phyloP scores from a whole-genome alignment of 176 grass and related monocot genomes.

The Alopecurus myosuroides region DNA sequence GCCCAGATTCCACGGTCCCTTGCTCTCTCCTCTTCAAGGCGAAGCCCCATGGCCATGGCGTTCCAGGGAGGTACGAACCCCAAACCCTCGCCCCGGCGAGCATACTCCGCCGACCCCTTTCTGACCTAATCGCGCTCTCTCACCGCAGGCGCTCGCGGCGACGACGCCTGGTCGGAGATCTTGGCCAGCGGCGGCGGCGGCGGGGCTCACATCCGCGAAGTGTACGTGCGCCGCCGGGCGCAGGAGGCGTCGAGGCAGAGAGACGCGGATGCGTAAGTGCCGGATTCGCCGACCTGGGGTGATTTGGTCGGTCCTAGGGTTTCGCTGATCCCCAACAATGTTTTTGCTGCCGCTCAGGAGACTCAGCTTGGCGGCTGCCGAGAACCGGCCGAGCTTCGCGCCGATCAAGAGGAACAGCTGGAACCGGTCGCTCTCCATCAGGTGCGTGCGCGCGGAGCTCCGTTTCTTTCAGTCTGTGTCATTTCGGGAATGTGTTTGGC shows the following conservation, averaged over 20 bases:
- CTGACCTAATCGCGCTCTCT: background rate
- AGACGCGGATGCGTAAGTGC: slow-evolving; percentile 34
- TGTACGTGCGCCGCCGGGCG: slow-evolving; percentile 55
- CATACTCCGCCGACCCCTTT: background rate
- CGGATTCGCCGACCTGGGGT: background rate
- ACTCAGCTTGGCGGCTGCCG: slow-evolving; percentile 14
- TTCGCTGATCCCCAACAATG: background rate
- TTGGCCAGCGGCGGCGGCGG: slow-evolving; percentile 37
- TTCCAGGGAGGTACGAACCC: slow-evolving; percentile 34
- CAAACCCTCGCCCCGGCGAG: background rate
- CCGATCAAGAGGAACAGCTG: slow-evolving; percentile 64
- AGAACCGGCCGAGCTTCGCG: slow-evolving; percentile 49
- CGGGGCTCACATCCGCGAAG: slow-evolving; percentile 34
- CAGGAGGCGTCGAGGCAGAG: slow-evolving; percentile 22
- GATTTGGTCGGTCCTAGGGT: background rate
- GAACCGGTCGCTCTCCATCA: slow-evolving; percentile 92
- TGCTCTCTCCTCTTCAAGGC: background rate
- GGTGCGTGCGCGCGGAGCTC: slow-evolving; percentile 39
- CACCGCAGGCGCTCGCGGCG: background rate
- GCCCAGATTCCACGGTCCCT: background rate
- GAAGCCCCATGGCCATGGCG: slow-evolving; percentile 51
- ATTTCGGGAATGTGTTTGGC: background rate
- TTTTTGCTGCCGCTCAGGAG: slow-evolving; percentile 12
- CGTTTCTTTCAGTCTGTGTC: background rate
- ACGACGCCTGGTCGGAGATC: slow-evolving; percentile 69